Percentiles rank a stretch among this genome's conserved stretches.
These are phyloP conservation scores for Cercospora janseana DNA, from an alignment of 2,329 filamentous ascomycete genomes.

Conservation along the genomic window DNA sequence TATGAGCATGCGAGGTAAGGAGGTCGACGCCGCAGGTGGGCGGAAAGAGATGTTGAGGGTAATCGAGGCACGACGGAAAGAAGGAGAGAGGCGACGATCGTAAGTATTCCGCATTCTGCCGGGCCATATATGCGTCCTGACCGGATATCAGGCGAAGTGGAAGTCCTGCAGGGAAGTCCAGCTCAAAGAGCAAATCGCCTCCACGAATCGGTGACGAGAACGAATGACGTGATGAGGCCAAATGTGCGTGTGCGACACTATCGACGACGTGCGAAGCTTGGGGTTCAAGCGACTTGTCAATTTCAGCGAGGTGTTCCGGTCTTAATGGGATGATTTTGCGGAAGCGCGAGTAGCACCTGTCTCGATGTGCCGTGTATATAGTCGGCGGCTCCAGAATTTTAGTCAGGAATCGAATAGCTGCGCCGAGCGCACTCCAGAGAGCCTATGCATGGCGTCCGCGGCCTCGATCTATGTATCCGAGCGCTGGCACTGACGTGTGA, in stretches of 20 bases:
- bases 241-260: neutral
- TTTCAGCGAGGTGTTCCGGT: neutral
- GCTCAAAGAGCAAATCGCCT: conserved; percentile 26
- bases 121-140: neutral
- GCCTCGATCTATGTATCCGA: too few relatives aligned
- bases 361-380: too few relatives aligned
- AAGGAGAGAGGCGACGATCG: conserved; percentile 81
- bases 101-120: conserved; percentile 50
- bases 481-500: too few relatives aligned
- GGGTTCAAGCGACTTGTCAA: conserved; percentile 7
- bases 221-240: conserved; percentile 6
- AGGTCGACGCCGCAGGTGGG: conserved; percentile 75
- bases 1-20: conserved; percentile 87
- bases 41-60: conserved; percentile 89
- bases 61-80: conserved; percentile 81
- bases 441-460: too few relatives aligned
- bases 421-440: too few relatives aligned
- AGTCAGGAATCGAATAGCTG: too few relatives aligned
- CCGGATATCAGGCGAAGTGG: conserved; percentile 22
- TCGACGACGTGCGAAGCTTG: conserved; percentile 1
- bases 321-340: too few relatives aligned
- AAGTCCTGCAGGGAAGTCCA: conserved; percentile 23
- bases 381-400: too few relatives aligned
- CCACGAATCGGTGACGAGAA: conserved; percentile 34
- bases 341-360: too few relatives aligned